phyloP scores from a whole-genome alignment of 2,329 filamentous ascomycete species.

The Sordariomycetes sp. region DNA sequence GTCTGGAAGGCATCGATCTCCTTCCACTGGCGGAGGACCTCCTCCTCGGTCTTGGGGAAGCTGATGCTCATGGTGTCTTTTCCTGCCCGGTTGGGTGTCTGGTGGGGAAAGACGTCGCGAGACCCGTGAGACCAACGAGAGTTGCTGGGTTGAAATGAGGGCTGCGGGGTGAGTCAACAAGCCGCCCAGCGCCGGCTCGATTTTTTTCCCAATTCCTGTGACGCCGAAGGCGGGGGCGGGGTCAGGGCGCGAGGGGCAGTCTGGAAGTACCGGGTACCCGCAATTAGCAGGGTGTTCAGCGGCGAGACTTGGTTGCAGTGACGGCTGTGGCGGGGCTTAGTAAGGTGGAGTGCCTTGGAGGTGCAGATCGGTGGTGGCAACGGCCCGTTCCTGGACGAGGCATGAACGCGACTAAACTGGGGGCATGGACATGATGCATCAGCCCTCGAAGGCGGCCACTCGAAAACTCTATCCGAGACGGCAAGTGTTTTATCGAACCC shows the following conservation, averaged over 20 bases:
- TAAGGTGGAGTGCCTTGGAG: background rate
- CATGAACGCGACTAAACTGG: background rate
- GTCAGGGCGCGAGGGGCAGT: background rate
- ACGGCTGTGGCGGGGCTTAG: background rate
- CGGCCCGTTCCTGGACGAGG: background rate
- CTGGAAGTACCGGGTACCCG: background rate
- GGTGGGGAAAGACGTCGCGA: background rate
- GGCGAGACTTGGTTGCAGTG: background rate
- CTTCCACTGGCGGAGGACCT: constrained; percentile 10
- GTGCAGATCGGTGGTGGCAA: background rate
- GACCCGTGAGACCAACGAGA: background rate
- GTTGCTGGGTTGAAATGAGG: background rate
- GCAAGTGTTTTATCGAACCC: background rate
- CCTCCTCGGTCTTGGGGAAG: constrained; percentile 11
- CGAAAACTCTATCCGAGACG: background rate
- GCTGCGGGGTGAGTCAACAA: background rate
- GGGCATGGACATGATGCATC: background rate
- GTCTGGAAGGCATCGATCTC: constrained; percentile 13
- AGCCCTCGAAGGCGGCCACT: background rate
- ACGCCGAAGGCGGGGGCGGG: background rate
- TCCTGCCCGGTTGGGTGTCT: background rate
- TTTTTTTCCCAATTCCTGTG: background rate
- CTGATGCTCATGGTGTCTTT: constrained; percentile 9
- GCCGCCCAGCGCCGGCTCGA: background rate
- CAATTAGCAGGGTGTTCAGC: background rate